Evolutionary conservation across 2,329 filamentous ascomycete species (phyloP).

Genomic region (Colletotrichum cuscutae): DNA sequence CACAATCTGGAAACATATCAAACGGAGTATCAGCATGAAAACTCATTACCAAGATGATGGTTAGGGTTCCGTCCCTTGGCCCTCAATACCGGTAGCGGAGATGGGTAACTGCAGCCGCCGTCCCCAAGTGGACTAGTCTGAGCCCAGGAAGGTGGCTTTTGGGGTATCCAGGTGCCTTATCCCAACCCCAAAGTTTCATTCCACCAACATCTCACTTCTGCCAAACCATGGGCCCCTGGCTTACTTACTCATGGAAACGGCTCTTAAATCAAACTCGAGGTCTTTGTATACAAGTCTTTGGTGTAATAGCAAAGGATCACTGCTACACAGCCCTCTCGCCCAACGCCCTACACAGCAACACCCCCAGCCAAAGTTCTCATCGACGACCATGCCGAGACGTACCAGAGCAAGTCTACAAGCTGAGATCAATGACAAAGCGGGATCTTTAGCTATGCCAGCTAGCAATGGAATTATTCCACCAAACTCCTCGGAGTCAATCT

Average conservation of each 20-base stretch:
- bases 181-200: neutral
- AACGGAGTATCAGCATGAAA: neutral
- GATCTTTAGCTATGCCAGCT: too few species aligned
- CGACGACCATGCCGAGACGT: neutral
- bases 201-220: neutral
- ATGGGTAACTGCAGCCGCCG: neutral
- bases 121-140: neutral
- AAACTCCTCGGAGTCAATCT: neutral
- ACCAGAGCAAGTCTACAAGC: neutral
- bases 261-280: neutral
- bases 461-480: neutral
- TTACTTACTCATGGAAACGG: neutral
- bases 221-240: neutral
- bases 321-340: neutral
- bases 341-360: neutral
- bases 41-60: neutral
- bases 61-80: neutral
- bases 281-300: too few species aligned
- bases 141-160: neutral
- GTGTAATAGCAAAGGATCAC: too few species aligned
- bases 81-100: neutral
- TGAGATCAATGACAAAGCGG: neutral
- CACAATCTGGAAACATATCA: neutral
- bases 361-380: neutral
- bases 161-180: neutral